These are phyloP conservation scores for Penstemon eatonii DNA, from an alignment of 257 asterid species.

Conservation along the genomic window DNA sequence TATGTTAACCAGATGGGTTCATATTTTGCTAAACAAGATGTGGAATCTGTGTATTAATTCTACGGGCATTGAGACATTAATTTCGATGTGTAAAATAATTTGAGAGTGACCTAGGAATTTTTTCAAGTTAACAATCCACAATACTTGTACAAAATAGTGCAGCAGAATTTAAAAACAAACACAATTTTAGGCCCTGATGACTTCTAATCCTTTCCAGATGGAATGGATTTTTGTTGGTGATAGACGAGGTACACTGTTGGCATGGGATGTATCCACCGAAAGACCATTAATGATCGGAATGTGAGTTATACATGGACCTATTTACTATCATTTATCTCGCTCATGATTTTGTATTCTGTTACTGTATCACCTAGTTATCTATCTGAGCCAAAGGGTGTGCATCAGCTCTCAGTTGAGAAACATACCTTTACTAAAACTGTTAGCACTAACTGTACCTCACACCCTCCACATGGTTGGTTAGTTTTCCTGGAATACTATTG, in stretches of 20 bases:
- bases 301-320: constrained; percentile 49
- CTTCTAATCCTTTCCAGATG: too few species aligned
- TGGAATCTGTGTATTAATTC: too few species aligned
- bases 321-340: constrained; percentile 11
- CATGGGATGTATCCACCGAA: constrained; percentile 99
- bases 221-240: constrained; percentile 99
- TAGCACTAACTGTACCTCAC: constrained; percentile 1
- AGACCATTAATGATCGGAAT: constrained; percentile 99
- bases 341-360: background rate
- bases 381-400: constrained; percentile 18
- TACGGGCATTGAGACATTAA: too few species aligned
- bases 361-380: constrained; percentile 21
- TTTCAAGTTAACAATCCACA: too few species aligned
- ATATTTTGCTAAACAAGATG: too few species aligned
- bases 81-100: too few species aligned
- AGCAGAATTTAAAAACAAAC: too few species aligned
- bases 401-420: constrained; percentile 1
- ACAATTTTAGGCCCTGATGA: too few species aligned
- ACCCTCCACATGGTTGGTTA: constrained; percentile 7
- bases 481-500: constrained; percentile 7
- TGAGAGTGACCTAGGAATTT: too few species aligned
- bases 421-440: constrained; percentile 16
- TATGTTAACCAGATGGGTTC: too few species aligned
- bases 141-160: too few species aligned
- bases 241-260: constrained; percentile 97